Conservation (phyloP, 208 protist species). For the Novymonas esmeraldas region DNA sequence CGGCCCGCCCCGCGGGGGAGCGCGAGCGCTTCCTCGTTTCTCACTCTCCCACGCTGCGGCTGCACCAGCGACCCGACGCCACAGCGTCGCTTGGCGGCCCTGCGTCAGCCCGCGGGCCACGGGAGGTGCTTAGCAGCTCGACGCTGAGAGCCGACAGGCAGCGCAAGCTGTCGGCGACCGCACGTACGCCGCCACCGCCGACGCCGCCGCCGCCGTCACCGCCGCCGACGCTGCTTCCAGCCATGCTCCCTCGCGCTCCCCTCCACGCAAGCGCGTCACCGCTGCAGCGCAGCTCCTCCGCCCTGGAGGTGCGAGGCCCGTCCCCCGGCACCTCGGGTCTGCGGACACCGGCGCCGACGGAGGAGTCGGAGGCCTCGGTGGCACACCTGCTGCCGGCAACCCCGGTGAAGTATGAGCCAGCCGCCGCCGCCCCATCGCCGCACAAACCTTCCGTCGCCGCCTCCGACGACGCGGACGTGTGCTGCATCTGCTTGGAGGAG, state of each 20-base stretch:
- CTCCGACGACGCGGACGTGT: slow-evolving; percentile 54
- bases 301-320: neutral
- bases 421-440: neutral
- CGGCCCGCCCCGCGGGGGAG: neutral
- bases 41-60: neutral
- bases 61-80: neutral
- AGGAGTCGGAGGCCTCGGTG: neutral
- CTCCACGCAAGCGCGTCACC: neutral
- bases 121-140: neutral
- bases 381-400: neutral
- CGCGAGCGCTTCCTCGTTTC: neutral
- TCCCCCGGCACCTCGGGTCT: neutral
- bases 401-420: neutral
- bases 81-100: neutral
- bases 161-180: neutral
- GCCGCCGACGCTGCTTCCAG: neutral
- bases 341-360: neutral
- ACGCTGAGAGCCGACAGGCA: neutral
- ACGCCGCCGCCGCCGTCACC: too few species aligned
- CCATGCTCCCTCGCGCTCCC: neutral
- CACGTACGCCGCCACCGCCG: neutral
- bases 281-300: neutral
- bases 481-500: slow-evolving; percentile 79
- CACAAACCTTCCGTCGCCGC: neutral
- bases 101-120: neutral